Base-by-base conservation (phyloP, 1,284 basidiomycete species). In the Cutaneotrichosporon arboriforme region DNA sequence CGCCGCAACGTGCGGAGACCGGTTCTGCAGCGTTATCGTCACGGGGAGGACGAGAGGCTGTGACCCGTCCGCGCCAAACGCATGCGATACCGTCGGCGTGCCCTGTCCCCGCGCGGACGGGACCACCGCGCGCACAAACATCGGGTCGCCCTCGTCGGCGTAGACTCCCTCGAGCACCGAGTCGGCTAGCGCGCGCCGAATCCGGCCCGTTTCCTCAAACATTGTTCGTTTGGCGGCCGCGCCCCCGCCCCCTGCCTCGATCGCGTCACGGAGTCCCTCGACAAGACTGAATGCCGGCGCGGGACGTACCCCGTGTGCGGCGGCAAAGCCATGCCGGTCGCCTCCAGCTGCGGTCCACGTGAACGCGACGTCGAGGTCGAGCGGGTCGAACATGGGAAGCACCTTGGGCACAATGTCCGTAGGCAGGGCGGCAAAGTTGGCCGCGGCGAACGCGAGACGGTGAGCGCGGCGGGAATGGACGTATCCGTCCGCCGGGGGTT, bases 121-220 rank as follows among this genome's bases (percentile, higher is more conserved):
- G n/a, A 61, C 51, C 9, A 37, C 36, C 7, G 65, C 57, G 20
- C 61, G 57, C 9, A 68, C 62, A 12, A 81, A 60, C 0, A 87
- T 53, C 4, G 91, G 90, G 66, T 90, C 82, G 79, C 85, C 75
- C 51, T 90, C 87, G 31, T 68, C 65, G 58, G 90, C 90, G 83
- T 88, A 87, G 65, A 86, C 83, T 57, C 85, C 86, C 4, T 77
- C 73, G 43, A 81, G 76, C 23, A 94, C 80, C 4, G 83, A 81
- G 31, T 82, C 77, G 43, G 90, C 68, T 26, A 93, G 76, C 42
- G 83, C 81, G 58, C 74, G 73, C 63, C 83, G 83, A 70, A 90
- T 83, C 46, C 85, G 78, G 52, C 82, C 82, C 4, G 89, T 92
- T 77, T 94, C 90, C 17, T 88, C 88, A 68, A 90, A 96, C 81